phyloP scores from a whole-genome alignment of 129 eudicot species.

The Escallonia herrerae region DNA sequence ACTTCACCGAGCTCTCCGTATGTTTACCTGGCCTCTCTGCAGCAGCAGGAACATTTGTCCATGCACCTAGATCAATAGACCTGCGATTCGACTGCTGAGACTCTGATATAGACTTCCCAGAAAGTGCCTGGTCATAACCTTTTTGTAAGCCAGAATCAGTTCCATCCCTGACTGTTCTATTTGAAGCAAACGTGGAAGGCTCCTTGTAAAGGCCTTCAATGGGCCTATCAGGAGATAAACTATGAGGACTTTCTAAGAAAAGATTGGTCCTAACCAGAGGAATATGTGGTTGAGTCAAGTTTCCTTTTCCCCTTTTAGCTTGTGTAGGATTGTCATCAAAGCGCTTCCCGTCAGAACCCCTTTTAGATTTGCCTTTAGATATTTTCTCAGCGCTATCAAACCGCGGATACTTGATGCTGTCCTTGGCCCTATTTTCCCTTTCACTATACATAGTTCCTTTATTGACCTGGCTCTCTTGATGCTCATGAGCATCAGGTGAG shows the following conservation, averaged over 20 bases:
- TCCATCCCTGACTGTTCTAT: constrained; percentile 29
- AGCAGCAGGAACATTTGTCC: constrained; percentile 31
- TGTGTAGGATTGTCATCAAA: constrained; percentile 36
- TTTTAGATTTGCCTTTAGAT: constrained; percentile 38
- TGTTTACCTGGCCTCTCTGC: constrained; percentile 35
- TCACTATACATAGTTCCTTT: constrained; percentile 13
- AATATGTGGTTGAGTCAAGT: constrained; percentile 23
- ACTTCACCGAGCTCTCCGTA: constrained; percentile 21
- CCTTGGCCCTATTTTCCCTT: constrained; percentile 25
- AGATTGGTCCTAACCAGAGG: constrained; percentile 29
- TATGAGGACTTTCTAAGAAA: constrained; percentile 29
- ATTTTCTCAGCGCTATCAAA: constrained; percentile 18
- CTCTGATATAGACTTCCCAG: constrained; percentile 36
- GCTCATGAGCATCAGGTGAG: constrained; percentile 22
- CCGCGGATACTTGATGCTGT: constrained; percentile 19
- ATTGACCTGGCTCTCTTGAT: constrained; percentile 24
- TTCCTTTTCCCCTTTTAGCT: constrained; percentile 47
- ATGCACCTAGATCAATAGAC: constrained; percentile 34
- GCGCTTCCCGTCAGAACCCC: constrained; percentile 39
- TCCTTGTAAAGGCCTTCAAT: constrained; percentile 27
- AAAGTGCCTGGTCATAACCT: constrained; percentile 22
- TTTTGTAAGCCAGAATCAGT: constrained; percentile 35
- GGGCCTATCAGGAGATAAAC: constrained; percentile 37
- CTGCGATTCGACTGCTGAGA: constrained; percentile 41
- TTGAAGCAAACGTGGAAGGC: constrained; percentile 11